Conservation (phyloP, 345 rosid species). For the Orychophragmus violaceus region DNA sequence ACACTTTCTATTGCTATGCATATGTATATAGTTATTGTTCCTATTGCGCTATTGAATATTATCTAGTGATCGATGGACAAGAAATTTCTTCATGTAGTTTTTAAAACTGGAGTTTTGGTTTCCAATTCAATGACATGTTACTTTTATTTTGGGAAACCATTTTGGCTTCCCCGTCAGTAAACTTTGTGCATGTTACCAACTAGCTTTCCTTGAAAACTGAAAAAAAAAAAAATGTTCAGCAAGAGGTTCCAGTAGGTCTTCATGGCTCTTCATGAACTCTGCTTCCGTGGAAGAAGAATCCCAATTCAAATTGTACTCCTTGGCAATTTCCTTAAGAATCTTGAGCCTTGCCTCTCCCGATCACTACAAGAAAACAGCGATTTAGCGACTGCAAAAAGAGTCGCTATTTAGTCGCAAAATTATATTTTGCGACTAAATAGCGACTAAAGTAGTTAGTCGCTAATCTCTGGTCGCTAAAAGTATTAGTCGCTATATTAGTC, state of each 20-base stretch:
- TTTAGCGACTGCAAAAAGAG: no score
- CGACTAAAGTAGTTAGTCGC: no score
- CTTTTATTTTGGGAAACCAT: neutral
- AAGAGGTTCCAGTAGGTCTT: conserved; percentile 71
- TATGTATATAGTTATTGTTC: neutral
- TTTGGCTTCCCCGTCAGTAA: neutral
- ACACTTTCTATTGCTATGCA: neutral
- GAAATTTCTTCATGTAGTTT: neutral
- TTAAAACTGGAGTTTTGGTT: neutral
- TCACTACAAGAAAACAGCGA: no score
- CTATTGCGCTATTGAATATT: neutral
- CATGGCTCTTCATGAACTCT: conserved; percentile 74
- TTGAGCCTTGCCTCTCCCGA: conserved; percentile 56
- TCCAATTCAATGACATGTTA: neutral
- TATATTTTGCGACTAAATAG: no score
- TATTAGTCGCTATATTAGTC: no score
- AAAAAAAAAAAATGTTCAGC: neutral
- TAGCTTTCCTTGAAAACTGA: neutral
- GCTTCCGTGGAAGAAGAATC: conserved; percentile 84
- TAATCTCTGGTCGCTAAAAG: no score
- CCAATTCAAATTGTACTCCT: conserved; percentile 67
- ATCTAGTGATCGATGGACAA: neutral
- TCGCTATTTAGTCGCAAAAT: no score
- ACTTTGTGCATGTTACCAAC: neutral
- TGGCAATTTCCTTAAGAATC: conserved; percentile 74